Conservation (phyloP, 2,329 filamentous ascomycete genomes). For the Myotisia sp. region DNA sequence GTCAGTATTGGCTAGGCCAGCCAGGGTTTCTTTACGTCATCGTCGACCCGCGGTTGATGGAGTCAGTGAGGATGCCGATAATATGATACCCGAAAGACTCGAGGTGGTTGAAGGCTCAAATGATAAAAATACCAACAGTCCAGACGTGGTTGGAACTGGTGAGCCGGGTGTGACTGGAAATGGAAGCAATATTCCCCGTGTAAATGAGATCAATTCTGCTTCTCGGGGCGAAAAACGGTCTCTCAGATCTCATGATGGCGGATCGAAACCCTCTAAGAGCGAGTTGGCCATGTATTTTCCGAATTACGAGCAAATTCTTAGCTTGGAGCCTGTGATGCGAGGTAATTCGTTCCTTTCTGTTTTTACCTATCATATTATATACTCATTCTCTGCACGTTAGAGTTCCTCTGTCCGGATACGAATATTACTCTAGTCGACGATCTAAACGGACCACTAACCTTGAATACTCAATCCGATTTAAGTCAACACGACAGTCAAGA, state of each 20-base stretch:
- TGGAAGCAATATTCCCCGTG: neutral
- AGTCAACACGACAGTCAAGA: slow-evolving; percentile 1
- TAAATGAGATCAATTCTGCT: neutral
- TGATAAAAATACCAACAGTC: no score
- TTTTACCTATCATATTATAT: neutral
- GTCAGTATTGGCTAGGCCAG: slow-evolving; percentile 1
- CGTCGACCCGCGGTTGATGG: slow-evolving; percentile 1
- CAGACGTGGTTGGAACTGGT: neutral
- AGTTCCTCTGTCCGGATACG: slow-evolving; percentile 58
- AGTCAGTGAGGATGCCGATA: neutral
- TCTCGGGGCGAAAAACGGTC: slow-evolving; percentile 48
- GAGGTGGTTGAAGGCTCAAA: no score
- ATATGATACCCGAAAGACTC: neutral
- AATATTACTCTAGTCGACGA: slow-evolving; percentile 57
- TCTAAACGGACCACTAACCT: slow-evolving; percentile 21
- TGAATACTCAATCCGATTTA: neutral
- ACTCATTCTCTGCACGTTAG: slow-evolving; percentile 31
- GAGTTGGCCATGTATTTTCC: slow-evolving; percentile 82
- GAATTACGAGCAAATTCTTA: slow-evolving; percentile 88
- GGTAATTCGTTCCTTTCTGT: slow-evolving; percentile 36
- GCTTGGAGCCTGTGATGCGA: slow-evolving; percentile 63
- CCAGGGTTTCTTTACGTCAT: slow-evolving; percentile 1
- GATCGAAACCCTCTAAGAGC: slow-evolving; percentile 65
- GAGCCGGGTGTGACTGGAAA: neutral
- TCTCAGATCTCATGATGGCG: slow-evolving; percentile 69